Percentiles rank a stretch among this genome's conserved stretches.
Evolutionary conservation across 352 stramenopile species (phyloP).

Genomic region (Globisporangium paroecandrum): DNA sequence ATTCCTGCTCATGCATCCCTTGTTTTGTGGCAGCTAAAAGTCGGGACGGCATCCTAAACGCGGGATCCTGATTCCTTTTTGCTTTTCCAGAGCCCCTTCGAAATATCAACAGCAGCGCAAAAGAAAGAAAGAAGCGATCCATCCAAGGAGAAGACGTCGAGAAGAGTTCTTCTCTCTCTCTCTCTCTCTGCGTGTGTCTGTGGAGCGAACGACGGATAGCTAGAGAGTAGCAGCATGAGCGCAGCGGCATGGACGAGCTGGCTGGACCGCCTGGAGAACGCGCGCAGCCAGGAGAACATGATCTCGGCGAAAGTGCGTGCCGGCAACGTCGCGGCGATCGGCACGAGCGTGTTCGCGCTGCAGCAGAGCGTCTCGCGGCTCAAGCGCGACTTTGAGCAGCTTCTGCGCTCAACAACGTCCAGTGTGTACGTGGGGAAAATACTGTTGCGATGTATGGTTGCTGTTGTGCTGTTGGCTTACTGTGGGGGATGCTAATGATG

Average conservation of each 20-base stretch:
- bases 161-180: not conserved
- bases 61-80: conserved; percentile 15
- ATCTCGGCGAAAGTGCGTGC: conserved; percentile 64
- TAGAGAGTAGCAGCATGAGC: conserved; percentile 39
- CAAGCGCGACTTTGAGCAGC: conserved; percentile 79
- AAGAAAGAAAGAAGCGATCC: conserved; percentile 10
- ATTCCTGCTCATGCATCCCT: not conserved
- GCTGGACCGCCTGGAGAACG: conserved; percentile 79
- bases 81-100: conserved; percentile 6
- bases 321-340: conserved; percentile 54
- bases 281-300: conserved; percentile 60
- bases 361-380: conserved; percentile 81
- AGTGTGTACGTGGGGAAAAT: conserved; percentile 39
- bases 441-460: not conserved
- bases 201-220: conserved; percentile 2
- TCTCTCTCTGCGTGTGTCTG: not conserved
- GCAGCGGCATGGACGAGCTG: conserved; percentile 68
- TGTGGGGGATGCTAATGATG: not conserved
- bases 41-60: not conserved
- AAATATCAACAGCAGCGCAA: conserved; percentile 8
- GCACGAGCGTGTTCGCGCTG: conserved; percentile 80
- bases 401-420: conserved; percentile 44
- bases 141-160: conserved; percentile 5
- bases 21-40: not conserved
- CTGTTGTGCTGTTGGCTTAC: not conserved